Conservation (phyloP, 2,329 filamentous ascomycete genomes). For the Microsporum audouinii region DNA sequence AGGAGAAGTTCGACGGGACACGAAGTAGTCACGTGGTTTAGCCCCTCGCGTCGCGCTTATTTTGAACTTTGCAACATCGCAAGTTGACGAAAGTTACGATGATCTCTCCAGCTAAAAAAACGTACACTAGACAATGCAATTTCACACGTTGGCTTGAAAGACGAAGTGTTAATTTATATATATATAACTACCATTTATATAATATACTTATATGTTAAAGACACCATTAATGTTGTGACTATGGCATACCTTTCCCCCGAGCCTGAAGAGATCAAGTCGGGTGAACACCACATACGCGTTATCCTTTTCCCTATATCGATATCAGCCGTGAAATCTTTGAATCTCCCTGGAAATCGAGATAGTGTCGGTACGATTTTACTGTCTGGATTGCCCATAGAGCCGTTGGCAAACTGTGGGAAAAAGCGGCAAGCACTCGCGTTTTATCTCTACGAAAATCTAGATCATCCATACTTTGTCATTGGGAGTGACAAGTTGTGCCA, state of each 20-base stretch:
- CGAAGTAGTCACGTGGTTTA: background rate
- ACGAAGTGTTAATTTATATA: background rate
- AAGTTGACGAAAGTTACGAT: background rate
- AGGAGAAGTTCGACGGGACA: background rate
- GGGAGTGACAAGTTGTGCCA: background rate
- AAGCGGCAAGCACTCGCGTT: background rate
- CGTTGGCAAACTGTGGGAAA: background rate
- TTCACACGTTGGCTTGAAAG: background rate
- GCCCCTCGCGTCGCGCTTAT: conserved; percentile 1
- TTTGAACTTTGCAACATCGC: background rate
- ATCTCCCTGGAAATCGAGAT: background rate
- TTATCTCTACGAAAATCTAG: background rate
- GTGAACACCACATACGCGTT: background rate
- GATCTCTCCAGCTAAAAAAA: background rate
- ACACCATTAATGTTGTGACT: background rate
- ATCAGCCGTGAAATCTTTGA: background rate
- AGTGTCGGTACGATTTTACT: background rate
- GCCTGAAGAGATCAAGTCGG: background rate
- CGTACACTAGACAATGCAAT: background rate
- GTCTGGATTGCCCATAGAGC: background rate
- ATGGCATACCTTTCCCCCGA: conserved; percentile 1
- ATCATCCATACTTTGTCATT: background rate
- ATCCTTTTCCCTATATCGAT: background rate
- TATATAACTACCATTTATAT: background rate
- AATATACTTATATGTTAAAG: background rate